phyloP scores from a whole-genome alignment of 2,329 filamentous ascomycete genomes.

The Pseudogymnoascus sp. region DNA sequence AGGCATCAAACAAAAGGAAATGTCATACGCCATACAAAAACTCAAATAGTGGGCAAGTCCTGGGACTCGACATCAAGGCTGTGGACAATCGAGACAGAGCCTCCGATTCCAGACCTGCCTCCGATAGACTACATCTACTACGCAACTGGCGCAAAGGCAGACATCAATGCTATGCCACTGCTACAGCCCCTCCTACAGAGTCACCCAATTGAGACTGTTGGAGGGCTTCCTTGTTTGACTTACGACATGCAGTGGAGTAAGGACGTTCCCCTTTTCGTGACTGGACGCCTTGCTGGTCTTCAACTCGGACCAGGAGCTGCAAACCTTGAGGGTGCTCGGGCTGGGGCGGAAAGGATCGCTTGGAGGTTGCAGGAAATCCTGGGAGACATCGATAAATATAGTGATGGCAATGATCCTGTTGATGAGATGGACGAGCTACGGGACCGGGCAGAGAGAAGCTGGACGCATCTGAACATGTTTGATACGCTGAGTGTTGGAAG shows the following conservation, averaged over 20 bases:
- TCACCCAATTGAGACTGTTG: slow-evolving; percentile 52
- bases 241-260: slow-evolving; percentile 69
- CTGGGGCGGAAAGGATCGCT: slow-evolving; percentile 64
- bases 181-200: slow-evolving; percentile 49
- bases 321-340: slow-evolving; percentile 64
- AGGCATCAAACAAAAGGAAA: slow-evolving; percentile 44
- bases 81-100: slow-evolving; percentile 45
- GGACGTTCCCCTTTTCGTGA: slow-evolving; percentile 64
- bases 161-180: slow-evolving; percentile 53
- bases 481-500: neutral
- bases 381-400: slow-evolving; percentile 20
- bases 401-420: neutral
- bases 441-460: neutral
- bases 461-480: slow-evolving; percentile 1
- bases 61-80: slow-evolving; percentile 41
- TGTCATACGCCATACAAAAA: slow-evolving; percentile 49
- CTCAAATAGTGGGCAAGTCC: slow-evolving; percentile 41
- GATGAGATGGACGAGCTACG: neutral
- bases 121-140: slow-evolving; percentile 32
- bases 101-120: slow-evolving; percentile 41
- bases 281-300: slow-evolving; percentile 58
- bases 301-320: slow-evolving; percentile 63
- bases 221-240: slow-evolving; percentile 64
- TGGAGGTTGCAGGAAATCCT: slow-evolving; percentile 59
- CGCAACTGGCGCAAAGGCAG: slow-evolving; percentile 61